phyloP scores from a whole-genome alignment of 805 yeast genomes.

The Suhomyces kilbournensis region DNA sequence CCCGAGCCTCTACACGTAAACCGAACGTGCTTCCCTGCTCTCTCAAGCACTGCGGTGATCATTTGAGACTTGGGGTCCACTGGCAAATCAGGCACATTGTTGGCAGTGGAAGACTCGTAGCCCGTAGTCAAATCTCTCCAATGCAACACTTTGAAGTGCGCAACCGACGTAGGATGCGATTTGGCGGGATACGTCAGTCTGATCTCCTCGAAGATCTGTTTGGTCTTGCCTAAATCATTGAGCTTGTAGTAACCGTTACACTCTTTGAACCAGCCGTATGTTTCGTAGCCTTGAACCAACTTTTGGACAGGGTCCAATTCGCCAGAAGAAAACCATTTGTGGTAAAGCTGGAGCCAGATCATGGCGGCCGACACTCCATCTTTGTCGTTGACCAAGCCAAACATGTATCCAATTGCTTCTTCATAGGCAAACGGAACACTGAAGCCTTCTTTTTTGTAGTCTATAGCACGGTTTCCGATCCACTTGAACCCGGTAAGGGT shows the following conservation, averaged over 20 bases:
- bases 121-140: slow-evolving; percentile 90
- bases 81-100: slow-evolving; percentile 63
- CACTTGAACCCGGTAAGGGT: slow-evolving; percentile 96
- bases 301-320: slow-evolving; percentile 45
- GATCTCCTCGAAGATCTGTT: slow-evolving; percentile 51
- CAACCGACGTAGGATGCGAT: slow-evolving; percentile 49
- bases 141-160: slow-evolving; percentile 51
- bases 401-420: slow-evolving; percentile 96
- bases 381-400: slow-evolving; percentile 78
- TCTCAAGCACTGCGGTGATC: slow-evolving; percentile 63
- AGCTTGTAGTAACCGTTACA: slow-evolving; percentile 83
- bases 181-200: slow-evolving; percentile 30
- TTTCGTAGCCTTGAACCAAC: slow-evolving; percentile 55
- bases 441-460: slow-evolving; percentile 60
- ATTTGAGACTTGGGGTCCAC: slow-evolving; percentile 74
- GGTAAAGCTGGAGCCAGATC: slow-evolving; percentile 70
- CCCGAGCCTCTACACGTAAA: slow-evolving; percentile 94
- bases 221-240: slow-evolving; percentile 50
- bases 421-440: slow-evolving; percentile 87
- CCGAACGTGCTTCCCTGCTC: slow-evolving; percentile 41
- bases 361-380: slow-evolving; percentile 85
- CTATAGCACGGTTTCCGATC: slow-evolving; percentile 89
- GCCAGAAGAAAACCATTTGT: slow-evolving; percentile 42
- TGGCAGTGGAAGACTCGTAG: slow-evolving; percentile 64
- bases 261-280: slow-evolving; percentile 80